Percentiles rank a stretch among this genome's conserved stretches.
These are phyloP conservation scores for Aspergillus affinis DNA, from an alignment of 495 filamentous ascomycete species.

Conservation along the genomic window DNA sequence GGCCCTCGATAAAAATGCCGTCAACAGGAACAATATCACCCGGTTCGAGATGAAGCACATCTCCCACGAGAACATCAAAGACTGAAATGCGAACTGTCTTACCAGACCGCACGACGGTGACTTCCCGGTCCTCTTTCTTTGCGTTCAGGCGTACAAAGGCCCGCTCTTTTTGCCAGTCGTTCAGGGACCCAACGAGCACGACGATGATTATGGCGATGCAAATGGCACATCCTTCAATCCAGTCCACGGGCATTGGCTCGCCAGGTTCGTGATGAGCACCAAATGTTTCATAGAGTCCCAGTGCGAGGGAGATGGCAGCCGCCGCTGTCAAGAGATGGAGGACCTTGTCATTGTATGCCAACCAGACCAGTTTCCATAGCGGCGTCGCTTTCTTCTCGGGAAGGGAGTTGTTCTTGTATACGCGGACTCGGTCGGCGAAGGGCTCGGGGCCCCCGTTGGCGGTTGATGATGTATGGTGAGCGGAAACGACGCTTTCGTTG, in stretches of 20 bases:
- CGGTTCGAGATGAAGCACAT: constrained; percentile 71
- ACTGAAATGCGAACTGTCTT: constrained; percentile 66
- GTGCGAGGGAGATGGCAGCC: constrained; percentile 68
- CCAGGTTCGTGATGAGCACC: constrained; percentile 29
- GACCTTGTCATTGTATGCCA: constrained; percentile 72
- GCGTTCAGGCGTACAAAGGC: constrained; percentile 59
- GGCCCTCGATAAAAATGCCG: constrained; percentile 65
- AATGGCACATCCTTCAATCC: constrained; percentile 71
- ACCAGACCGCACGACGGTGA: constrained; percentile 70
- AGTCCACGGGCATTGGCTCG: constrained; percentile 47
- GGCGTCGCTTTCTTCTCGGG: constrained; percentile 13
- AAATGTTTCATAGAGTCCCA: constrained; percentile 63
- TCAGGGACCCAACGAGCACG: constrained; percentile 59
- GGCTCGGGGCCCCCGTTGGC: background rate
- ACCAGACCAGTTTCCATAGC: constrained; percentile 56
- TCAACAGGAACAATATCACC: constrained; percentile 76
- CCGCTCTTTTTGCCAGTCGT: constrained; percentile 67
- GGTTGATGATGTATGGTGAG: background rate
- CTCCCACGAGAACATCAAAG: constrained; percentile 71
- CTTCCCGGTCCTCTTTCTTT: constrained; percentile 59
- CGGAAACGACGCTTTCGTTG: background rate
- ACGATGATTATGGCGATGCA: constrained; percentile 67
- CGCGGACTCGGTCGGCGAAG: constrained; percentile 10
- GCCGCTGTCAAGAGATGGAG: constrained; percentile 68
- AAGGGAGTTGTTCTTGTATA: constrained; percentile 15